These are phyloP conservation scores for Gossypium longicalyx DNA, from an alignment of 345 rosid genomes.

Conservation along the genomic window DNA sequence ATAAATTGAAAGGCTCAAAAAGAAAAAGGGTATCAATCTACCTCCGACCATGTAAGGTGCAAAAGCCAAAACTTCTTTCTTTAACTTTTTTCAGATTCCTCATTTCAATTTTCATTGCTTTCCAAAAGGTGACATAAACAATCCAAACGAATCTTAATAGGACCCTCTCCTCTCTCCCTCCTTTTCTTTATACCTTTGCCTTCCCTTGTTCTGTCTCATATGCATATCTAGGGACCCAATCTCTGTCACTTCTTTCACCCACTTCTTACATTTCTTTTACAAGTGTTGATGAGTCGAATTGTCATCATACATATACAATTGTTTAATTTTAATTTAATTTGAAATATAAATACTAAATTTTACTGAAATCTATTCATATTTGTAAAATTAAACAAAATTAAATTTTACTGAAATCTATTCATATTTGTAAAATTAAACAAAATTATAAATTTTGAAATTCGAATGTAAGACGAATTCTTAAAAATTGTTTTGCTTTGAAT, in stretches of 20 bases:
- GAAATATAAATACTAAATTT: no score
- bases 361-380: no score
- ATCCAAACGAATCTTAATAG: constrained; percentile 23
- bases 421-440: no score
- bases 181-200: not conserved
- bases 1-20: not conserved
- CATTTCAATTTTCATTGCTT: constrained; percentile 5
- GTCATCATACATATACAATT: no score
- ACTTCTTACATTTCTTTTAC: not conserved
- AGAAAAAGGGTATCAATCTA: not conserved
- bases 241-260: not conserved
- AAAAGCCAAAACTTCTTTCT: constrained; percentile 13
- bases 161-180: constrained; percentile 12
- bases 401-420: no score
- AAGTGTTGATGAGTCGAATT: no score
- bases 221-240: not conserved
- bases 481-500: no score
- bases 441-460: no score
- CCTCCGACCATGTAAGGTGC: constrained; percentile 9
- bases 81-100: not conserved
- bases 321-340: no score
- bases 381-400: no score
- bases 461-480: no score
- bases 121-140: constrained; percentile 15
- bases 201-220: not conserved